A percentile compares a stretch with the other conserved stretches of the same genome.
Evolutionary conservation across 2,329 filamentous ascomycete genomes (phyloP).

Genomic region (Epichloe typhina): DNA sequence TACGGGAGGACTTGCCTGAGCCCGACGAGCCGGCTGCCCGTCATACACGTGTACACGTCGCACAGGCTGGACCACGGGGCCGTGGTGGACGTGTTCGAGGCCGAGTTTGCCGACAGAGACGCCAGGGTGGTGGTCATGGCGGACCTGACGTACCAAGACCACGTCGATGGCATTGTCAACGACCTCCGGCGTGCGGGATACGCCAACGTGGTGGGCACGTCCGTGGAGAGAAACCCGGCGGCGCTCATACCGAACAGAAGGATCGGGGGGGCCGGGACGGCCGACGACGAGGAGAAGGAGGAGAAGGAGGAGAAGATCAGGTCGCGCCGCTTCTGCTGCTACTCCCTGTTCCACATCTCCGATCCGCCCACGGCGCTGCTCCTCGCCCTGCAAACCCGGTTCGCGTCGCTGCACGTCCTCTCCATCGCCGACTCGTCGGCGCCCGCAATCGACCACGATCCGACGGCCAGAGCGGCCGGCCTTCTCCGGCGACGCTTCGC

Average conservation of each 20-base stretch:
- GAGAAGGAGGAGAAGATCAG: constrained; percentile 38
- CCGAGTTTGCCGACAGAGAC: constrained; percentile 51
- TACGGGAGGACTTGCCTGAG: constrained; percentile 89
- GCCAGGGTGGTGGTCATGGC: constrained; percentile 69
- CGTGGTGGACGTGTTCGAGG: constrained; percentile 46
- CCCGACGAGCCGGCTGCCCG: constrained; percentile 73
- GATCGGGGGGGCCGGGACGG: constrained; percentile 26
- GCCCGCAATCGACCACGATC: constrained; percentile 34
- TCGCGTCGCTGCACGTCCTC: constrained; percentile 67
- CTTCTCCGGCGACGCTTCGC: constrained; percentile 77
- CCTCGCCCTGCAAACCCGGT: constrained; percentile 72
- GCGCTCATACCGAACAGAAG: constrained; percentile 76
- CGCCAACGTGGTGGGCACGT: constrained; percentile 51
- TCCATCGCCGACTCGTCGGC: constrained; percentile 44
- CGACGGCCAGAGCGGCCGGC: constrained; percentile 32
- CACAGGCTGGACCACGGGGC: constrained; percentile 51
- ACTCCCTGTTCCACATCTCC: constrained; percentile 75
- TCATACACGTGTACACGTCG: constrained; percentile 80
- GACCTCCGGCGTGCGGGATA: constrained; percentile 56
- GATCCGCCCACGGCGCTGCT: constrained; percentile 71
- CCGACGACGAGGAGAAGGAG: no score
- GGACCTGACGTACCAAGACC: constrained; percentile 73
- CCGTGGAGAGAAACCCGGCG: constrained; percentile 63
- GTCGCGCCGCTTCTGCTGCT: constrained; percentile 33
- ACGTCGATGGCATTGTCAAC: constrained; percentile 47